Evolutionary conservation across 257 asterid genomes (phyloP).

Genomic region (Nicotiana sylvestris): DNA sequence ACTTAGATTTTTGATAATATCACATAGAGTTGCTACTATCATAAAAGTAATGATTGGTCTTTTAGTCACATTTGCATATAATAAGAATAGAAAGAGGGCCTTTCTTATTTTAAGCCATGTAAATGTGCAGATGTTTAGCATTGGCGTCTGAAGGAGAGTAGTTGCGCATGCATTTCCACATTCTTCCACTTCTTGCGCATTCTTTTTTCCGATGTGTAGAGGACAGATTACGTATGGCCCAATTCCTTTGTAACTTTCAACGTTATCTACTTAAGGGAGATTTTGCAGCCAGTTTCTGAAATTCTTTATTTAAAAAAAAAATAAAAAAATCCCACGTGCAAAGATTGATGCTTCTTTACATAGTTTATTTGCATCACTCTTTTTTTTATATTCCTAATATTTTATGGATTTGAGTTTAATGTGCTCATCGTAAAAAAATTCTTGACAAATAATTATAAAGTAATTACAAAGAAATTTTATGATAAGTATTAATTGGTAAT

Average conservation of each 20-base stretch:
- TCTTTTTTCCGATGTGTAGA: not conserved
- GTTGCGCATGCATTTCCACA: conserved; percentile 5
- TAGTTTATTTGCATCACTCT: not conserved
- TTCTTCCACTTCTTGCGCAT: not conserved
- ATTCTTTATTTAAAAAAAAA: not conserved
- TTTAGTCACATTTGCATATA: conserved; percentile 16
- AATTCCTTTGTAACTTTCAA: not conserved
- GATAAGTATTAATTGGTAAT: too few relatives aligned
- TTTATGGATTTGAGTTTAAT: too few relatives aligned
- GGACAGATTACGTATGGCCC: not conserved
- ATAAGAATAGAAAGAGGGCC: conserved; percentile 5
- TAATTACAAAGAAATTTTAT: too few relatives aligned
- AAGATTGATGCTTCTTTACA: not conserved
- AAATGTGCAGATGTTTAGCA: not conserved
- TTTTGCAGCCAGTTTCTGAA: not conserved
- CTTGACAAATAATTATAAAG: too few relatives aligned
- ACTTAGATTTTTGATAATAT: conserved; percentile 8
- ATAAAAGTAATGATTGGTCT: conserved; percentile 32
- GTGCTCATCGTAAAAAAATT: too few relatives aligned
- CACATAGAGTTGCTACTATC: conserved; percentile 14
- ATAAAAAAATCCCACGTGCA: not conserved
- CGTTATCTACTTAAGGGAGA: not conserved
- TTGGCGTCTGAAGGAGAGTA: not conserved
- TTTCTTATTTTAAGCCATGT: conserved; percentile 19
- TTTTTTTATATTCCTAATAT: not conserved